Evolutionary conservation across 345 rosid genomes (phyloP), one percentile per base, ranked within the genome.

Genomic region (Combretum micranthum): DNA sequence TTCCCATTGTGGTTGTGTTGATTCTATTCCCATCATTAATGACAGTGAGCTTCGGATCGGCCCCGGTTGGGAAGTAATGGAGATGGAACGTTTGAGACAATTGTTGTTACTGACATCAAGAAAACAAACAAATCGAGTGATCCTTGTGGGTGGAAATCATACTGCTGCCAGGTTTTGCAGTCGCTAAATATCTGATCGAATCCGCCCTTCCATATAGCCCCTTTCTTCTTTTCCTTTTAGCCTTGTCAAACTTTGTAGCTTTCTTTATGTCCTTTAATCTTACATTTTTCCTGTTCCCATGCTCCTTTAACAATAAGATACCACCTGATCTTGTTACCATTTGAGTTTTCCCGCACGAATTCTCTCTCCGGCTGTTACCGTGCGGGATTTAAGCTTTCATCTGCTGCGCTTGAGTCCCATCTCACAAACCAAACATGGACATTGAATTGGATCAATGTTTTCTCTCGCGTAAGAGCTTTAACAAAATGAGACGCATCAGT

Each of bases 121-220:
- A 56, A 44, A 60, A 19, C 78, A 72, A 69, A 76, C 61, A 52
- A 66, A 42, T 42, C 82, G 83, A 23, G 80, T 82, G 16, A 80
- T 78, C 72, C 87, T 84, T 11, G 87, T 81, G 73, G 95, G 95
- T 77, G 97, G 95, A 57, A 89, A 89, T 61, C 97, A 84, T 67
- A 86, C 92, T 23, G 86, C 90, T 37, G 84, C 97, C 51, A 80
- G 95, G 69, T 86, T 84, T 70, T 86, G 92, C 64, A 83, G 88
- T 70, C 90, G 92, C 77, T 83, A 84, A 75, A 20, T 19, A 52
- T 64, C 23, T 44, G 50, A 49, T 25, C 50, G 19, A 5, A 21
- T 22, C 18, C 26, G n/a, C 14, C 44, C 55, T 39, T 9, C 15
- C 21, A 37, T 63, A 44, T n/a, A n/a, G n/a, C 10, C 39, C 44